Percentiles rank a stretch among this genome's conserved stretches.
These are phyloP conservation scores for Entamoeba moshkovskii DNA, from an alignment of 208 protist species.

Conservation along the genomic window DNA sequence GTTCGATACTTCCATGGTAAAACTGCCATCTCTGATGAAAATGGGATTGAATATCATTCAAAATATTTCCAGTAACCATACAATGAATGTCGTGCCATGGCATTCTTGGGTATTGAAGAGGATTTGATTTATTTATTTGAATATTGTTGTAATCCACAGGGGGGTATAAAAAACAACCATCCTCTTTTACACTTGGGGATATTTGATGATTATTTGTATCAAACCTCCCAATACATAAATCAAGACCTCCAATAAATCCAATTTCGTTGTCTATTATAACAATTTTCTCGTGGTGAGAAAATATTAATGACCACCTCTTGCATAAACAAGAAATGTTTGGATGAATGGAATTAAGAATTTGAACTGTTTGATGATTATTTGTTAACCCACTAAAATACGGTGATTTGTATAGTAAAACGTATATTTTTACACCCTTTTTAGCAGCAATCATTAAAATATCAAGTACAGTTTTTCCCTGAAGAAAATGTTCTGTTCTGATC, in stretches of 20 bases:
- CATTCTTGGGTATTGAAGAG: conserved; percentile 24
- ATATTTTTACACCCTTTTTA: background rate
- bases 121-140: background rate
- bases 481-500: background rate
- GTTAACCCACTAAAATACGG: background rate
- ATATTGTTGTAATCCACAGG: background rate
- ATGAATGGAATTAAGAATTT: background rate
- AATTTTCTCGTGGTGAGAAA: conserved; percentile 29
- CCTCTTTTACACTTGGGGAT: background rate
- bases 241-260: conserved; percentile 41
- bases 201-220: conserved; percentile 33
- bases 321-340: background rate
- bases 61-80: background rate
- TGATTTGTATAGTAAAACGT: background rate
- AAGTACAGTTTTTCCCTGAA: background rate
- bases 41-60: background rate
- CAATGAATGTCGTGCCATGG: conserved; percentile 44
- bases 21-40: background rate
- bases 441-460: background rate
- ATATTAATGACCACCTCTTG: background rate
- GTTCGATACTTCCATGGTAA: background rate
- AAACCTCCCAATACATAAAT: conserved; percentile 41
- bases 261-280: conserved; percentile 38
- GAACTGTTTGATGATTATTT: background rate
- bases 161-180: background rate